A percentile compares a stretch with the other conserved stretches of the same genome.
phyloP scores from a whole-genome alignment of 2,329 filamentous ascomycete genomes.

The Thelonectria blattea region DNA sequence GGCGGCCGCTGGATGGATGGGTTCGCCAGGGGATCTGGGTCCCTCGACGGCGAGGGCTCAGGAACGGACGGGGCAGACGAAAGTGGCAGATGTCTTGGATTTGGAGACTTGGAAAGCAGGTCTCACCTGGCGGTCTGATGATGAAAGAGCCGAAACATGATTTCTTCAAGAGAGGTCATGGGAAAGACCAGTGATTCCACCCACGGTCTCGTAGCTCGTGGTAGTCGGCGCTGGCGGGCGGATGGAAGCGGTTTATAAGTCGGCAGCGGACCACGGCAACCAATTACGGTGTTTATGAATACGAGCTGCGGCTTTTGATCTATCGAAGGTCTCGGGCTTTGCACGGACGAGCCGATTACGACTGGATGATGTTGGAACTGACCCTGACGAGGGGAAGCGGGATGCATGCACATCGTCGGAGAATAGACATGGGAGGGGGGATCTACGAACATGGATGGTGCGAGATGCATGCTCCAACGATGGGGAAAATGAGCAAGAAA shows the following conservation, averaged over 20 bases:
- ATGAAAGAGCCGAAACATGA: not conserved
- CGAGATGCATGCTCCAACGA: not conserved
- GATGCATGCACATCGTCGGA: not conserved
- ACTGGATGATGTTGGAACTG: not conserved
- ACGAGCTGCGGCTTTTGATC: too few relatives aligned
- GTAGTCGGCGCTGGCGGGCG: not conserved
- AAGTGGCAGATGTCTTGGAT: not conserved
- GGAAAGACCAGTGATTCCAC: too few relatives aligned
- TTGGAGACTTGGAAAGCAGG: not conserved
- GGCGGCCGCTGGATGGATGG: not conserved
- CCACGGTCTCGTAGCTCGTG: too few relatives aligned
- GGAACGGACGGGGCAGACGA: not conserved
- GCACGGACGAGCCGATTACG: slow-evolving; percentile 2
- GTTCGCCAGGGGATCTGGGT: not conserved
- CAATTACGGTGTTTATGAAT: too few relatives aligned
- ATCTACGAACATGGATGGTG: not conserved
- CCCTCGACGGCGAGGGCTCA: not conserved
- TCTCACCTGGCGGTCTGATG: not conserved
- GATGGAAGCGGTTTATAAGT: not conserved
- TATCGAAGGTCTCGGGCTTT: slow-evolving; percentile 1
- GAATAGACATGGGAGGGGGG: not conserved
- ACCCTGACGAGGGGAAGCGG: too few relatives aligned
- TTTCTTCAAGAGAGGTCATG: not conserved
- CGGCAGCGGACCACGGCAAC: not conserved
- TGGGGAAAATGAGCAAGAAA: not conserved